Conservation (phyloP, 1,284 basidiomycete species). For the Ustilago loliicola region DNA sequence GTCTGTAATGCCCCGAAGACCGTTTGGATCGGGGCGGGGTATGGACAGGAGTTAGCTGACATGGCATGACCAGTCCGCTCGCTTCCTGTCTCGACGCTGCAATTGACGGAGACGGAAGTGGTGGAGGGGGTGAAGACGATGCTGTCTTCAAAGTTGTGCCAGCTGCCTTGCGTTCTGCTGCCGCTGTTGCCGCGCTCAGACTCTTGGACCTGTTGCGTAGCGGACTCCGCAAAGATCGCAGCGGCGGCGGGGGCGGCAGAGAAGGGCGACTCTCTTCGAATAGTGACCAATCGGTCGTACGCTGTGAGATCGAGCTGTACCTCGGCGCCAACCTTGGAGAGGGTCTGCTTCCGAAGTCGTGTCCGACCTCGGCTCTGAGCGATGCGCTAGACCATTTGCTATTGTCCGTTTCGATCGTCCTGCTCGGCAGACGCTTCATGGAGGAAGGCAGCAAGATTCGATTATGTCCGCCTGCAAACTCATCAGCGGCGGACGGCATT, state of each 20-base stretch:
- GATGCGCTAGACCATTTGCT: slow-evolving; percentile 21
- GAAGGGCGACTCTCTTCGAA: slow-evolving; percentile 5
- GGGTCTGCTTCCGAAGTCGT: slow-evolving; percentile 4
- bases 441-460: slow-evolving; percentile 36
- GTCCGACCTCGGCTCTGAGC: slow-evolving; percentile 25
- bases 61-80: slow-evolving; percentile 4
- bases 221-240: slow-evolving; percentile 33
- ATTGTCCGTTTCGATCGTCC: slow-evolving; percentile 12
- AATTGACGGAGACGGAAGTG: slow-evolving; percentile 14
- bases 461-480: neutral
- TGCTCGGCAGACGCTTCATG: slow-evolving; percentile 32
- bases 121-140: slow-evolving; percentile 24
- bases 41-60: slow-evolving; percentile 11
- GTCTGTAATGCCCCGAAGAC: slow-evolving; percentile 2
- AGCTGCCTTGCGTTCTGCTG: slow-evolving; percentile 2
- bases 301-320: neutral
- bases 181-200: slow-evolving; percentile 16
- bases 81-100: neutral
- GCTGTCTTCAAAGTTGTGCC: neutral
- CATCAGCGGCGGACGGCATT: neutral
- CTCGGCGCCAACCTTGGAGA: neutral
- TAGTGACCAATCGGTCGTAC: slow-evolving; percentile 14
- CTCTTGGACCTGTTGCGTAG: slow-evolving; percentile 35
- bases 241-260: slow-evolving; percentile 25
- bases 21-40: slow-evolving; percentile 28